Evolutionary conservation across 106 monocot species (phyloP).

Genomic region (Triglochin maritima): DNA sequence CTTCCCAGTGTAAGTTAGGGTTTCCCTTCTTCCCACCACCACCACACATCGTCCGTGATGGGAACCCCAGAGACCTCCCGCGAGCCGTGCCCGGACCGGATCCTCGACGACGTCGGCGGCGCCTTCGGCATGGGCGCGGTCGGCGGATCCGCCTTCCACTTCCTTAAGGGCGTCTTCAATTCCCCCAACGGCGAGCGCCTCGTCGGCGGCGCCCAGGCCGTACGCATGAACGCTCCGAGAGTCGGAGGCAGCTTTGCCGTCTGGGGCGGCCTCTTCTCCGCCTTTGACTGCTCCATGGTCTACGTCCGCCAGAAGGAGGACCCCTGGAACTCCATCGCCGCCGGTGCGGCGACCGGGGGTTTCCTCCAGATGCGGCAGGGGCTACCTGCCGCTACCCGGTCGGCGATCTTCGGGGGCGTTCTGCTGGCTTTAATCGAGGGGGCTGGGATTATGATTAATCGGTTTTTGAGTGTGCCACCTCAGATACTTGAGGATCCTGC

Average conservation of each 20-base stretch:
- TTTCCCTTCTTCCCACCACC: no score
- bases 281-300: constrained; percentile 86
- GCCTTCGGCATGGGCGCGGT: constrained; percentile 92
- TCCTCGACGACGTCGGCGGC: constrained; percentile 76
- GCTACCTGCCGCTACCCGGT: constrained; percentile 33
- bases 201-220: constrained; percentile 46
- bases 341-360: constrained; percentile 79
- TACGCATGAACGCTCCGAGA: constrained; percentile 78
- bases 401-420: constrained; percentile 44
- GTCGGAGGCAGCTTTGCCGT: constrained; percentile 92
- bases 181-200: constrained; percentile 77
- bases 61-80: constrained; percentile 83
- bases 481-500: constrained; percentile 5
- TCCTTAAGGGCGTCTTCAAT: constrained; percentile 76
- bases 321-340: constrained; percentile 84
- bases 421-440: constrained; percentile 60
- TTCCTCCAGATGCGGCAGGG: constrained; percentile 75
- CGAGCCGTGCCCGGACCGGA: constrained; percentile 86
- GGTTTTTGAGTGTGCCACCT: constrained; percentile 32
- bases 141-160: constrained; percentile 80
- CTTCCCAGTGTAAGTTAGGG: no score
- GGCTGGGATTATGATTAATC: constrained; percentile 56
- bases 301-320: constrained; percentile 91
- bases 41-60: constrained; percentile 20
- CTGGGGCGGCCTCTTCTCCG: constrained; percentile 91